Base-by-base conservation (phyloP, 192 early-diverging fungal species). In the Coemansia sp. region DNA sequence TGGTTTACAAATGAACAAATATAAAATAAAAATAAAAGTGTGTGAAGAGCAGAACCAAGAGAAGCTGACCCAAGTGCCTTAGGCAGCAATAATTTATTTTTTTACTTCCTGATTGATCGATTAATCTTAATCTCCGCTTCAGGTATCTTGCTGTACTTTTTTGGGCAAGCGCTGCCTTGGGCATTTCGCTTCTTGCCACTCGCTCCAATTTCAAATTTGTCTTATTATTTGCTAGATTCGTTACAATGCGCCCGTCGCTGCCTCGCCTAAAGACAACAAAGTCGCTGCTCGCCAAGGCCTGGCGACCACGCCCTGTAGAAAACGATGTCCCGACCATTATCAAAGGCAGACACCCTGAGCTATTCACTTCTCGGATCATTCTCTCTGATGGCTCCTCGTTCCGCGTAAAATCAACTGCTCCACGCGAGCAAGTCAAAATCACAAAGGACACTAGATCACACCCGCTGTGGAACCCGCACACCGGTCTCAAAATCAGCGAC, bases 371-470 rank as follows among this genome's bases (percentile, higher is more conserved):
- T 77, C 90, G 87, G 60, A 87, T 98, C 12, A 87, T 95, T 2
- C 89, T 96, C 37, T 92, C 93, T 5, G 93, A 96, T 79, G 97
- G 97, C 8, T 90, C 91, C 8, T 92, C 94, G 6, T 95, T 92
- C 76, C 87, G 81, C 19, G 76, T 96, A 29, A 86, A 89, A 45
- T 89, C 92, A 9, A 94, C 94, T 3, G 94, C 94, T 3, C 97
- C 97, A 6, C 89, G 92, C 68, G 64, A 87, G n/a, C 84, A 93
- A 64, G 84, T 95, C 41, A 92, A 91, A 59, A 85, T 98, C 36
- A 92, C 93, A 45, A 94, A 93, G 69, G 97, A 98, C 72, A 92
- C 92, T n/a, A 84, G 94, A 27, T 96, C 95, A 70, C 93, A 97
- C 67, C 88, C 91, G 27, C 85, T 98, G 10, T 98, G 97, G 96